Evolutionary conservation across 768 basidiomycete species (phyloP), one percentile per base, ranked within the genome.

Genomic region (Russula lepida): DNA sequence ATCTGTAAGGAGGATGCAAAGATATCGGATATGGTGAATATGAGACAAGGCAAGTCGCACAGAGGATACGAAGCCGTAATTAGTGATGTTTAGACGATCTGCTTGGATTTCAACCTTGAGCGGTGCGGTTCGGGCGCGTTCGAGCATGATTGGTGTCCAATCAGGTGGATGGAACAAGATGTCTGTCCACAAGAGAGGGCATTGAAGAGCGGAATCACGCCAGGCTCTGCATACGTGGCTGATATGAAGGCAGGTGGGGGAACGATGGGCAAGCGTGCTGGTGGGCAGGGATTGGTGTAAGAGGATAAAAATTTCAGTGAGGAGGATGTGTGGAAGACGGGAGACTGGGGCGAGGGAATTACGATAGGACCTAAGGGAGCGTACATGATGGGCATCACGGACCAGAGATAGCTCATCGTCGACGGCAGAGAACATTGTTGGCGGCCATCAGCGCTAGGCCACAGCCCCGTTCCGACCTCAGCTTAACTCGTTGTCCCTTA

Each of bases 151-250:
- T 32, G 60, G 15, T 17, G 63, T 54, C 60, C 60, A 62, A n/a
- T 63, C 41, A 1, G 63, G 55, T 4, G 63, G 63, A 12, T 5
- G 5, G 47, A 64, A 64, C 9, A 62, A 28, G 4, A 64, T 64
- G 55, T 54, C 48, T 7, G 60, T 63, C 63, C 63, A 64, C 19
- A 64, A 30, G 39, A 64, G 63, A 28, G 63, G 35, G 47, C 60
- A 64, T 12, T 57, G 54, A 30, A 64, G 51, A 27, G 63, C 60
- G 0, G 63, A 60, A 56, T 63, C 23, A 4, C 63, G 63, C 63
- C 63, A 64, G n/a, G 55, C 35, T 35, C 63, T 56, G n/a, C 55
- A 64, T 33, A 64, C 63, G 33, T 64, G 63, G 39, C 43, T 64
- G 39, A 64, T n/a, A 12, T 12, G 33, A 23, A 64, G 56, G 30